Evolutionary conservation across 2,329 filamentous ascomycete genomes (phyloP).

Genomic region (Gyromitra esculenta): DNA sequence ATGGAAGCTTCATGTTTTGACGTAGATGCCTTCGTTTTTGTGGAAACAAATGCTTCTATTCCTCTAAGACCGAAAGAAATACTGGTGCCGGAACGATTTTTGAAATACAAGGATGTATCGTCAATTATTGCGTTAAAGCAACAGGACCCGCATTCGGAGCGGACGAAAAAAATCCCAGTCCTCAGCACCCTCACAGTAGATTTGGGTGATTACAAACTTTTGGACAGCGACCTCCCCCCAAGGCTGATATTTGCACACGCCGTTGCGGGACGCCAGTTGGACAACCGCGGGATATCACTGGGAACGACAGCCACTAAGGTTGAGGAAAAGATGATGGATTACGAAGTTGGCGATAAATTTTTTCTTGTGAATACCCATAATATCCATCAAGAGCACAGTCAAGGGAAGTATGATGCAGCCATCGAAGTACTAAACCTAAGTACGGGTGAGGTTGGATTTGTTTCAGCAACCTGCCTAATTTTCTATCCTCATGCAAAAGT

Average conservation of each 20-base stretch:
- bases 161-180: slow-evolving; percentile 6
- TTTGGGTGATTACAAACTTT: slow-evolving; percentile 4
- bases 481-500: slow-evolving; percentile 34
- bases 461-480: not conserved
- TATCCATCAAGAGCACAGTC: not conserved
- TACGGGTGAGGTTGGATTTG: not conserved
- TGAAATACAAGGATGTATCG: not conserved
- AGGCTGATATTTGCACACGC: slow-evolving; percentile 24
- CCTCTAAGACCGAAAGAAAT: slow-evolving; percentile 8
- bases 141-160: not conserved
- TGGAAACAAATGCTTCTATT: slow-evolving; percentile 3
- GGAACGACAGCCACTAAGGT: not conserved
- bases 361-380: slow-evolving; percentile 7
- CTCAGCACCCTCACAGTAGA: slow-evolving; percentile 9
- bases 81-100: slow-evolving; percentile 7
- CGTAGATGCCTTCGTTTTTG: slow-evolving; percentile 16
- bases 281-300: not conserved
- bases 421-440: not conserved
- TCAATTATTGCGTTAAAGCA: slow-evolving; percentile 7
- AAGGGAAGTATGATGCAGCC: not conserved
- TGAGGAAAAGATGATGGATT: not conserved
- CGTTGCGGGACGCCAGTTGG: not conserved
- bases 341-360: slow-evolving; percentile 3
- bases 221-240: not conserved
- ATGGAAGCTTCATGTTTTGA: slow-evolving; percentile 31